Evolutionary conservation across 2,329 filamentous ascomycete genomes (phyloP).

Genomic region (Thielaviopsis punctulata): DNA sequence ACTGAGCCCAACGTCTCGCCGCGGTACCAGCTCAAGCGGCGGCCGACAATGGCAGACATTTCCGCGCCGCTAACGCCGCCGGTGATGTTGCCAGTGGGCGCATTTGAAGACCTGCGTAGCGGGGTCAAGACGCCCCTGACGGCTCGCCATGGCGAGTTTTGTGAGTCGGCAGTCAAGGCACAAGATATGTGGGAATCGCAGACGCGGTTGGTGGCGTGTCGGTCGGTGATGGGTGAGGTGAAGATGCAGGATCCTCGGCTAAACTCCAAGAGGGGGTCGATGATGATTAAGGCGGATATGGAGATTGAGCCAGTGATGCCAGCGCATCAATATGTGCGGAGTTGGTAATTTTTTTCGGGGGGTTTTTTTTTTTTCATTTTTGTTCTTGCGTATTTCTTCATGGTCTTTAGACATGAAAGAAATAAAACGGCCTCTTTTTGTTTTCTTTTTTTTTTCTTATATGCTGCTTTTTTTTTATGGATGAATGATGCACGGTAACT

Average conservation of each 20-base stretch:
- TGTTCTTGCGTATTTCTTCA: not conserved
- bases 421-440: not conserved
- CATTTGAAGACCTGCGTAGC: slow-evolving; percentile 11
- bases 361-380: not conserved
- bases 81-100: slow-evolving; percentile 8
- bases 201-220: not conserved
- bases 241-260: not conserved
- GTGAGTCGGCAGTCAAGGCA: slow-evolving; percentile 1
- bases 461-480: not conserved
- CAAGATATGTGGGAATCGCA: slow-evolving; percentile 7
- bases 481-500: not conserved
- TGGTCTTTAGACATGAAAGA: not conserved
- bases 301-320: not conserved
- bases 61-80: slow-evolving; percentile 5
- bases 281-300: not conserved
- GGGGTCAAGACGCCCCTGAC: slow-evolving; percentile 1
- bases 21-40: slow-evolving; percentile 4
- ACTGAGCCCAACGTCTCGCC: slow-evolving; percentile 6
- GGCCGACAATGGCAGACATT: slow-evolving; percentile 14
- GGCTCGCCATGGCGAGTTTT: not conserved
- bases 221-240: slow-evolving; percentile 2
- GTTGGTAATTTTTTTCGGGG: not conserved
- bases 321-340: not conserved
- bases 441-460: no score
- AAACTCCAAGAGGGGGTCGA: not conserved